Evolutionary conservation across 345 rosid species (phyloP), one percentile per base, ranked within the genome.

Genomic region (Zanthoxylum bungeanum): DNA sequence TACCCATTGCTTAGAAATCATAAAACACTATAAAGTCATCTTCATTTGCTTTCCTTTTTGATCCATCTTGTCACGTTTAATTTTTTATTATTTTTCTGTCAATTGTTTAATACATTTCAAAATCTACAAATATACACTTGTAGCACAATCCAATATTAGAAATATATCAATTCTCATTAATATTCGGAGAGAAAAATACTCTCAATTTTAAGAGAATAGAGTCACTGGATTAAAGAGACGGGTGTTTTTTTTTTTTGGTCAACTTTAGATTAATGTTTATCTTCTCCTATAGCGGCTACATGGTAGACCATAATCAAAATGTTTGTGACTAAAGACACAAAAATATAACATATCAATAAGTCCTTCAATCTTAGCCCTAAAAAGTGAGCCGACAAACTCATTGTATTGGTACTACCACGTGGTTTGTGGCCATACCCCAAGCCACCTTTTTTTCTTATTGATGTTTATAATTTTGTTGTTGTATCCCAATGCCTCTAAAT

Each of bases 261-360:
- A 72, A 68, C 62, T 50, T 51, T 72, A 21, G 61, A 49, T 76
- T 47, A 75, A 69, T 76, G 74, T 75, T 73, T 75, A 79, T 78
- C 83, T 74, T 75, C 71, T 68, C 70, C 76, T 11, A n/a, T 3
- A 0, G 7, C 5, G 12, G n/a, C 52, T 80, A 72, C 77, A 77
- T 53, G 73, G 60, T 79, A 75, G 80, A 62, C 81, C 78, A 80
- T 66, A 73, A 76, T 79, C 77, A 76, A 79, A 78, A 79, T 76
- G 80, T 69, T 37, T 63, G 36, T 74, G 63, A 39, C 63, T 72
- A 78, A 33, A 28, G 58, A 59, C 73, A 80, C 68, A 81, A 66
- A 46, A 63, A n/a, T 64, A 53, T 69, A 75, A 53, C 80, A 69
- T 33, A 69, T 75, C 78, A 63, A 55, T 64, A 60, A 21, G 50